Percentiles rank a stretch among this genome's conserved stretches.
Evolutionary conservation across 768 basidiomycete genomes (phyloP).

Genomic region (Phlebiopsis flavidoalba): DNA sequence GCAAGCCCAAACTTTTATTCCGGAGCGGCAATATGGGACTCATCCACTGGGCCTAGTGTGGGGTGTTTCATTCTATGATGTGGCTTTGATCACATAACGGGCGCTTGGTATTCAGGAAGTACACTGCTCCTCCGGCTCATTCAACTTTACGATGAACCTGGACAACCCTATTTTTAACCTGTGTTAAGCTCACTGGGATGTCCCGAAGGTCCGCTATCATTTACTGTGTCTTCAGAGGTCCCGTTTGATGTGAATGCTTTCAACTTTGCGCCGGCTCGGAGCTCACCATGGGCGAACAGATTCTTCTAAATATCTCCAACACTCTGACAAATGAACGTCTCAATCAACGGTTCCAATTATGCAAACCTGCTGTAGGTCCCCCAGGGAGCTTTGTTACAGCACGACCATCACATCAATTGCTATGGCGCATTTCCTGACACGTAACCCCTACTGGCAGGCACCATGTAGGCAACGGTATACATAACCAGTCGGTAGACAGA

Average conservation of each 20-base stretch:
- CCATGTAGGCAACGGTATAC: constrained; percentile 32
- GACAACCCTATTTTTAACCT: constrained; percentile 21
- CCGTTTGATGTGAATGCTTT: constrained; percentile 29
- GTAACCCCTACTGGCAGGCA: constrained; percentile 52
- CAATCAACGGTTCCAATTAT: constrained; percentile 41
- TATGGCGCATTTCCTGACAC: constrained; percentile 45
- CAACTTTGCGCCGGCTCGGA: constrained; percentile 30
- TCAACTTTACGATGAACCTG: constrained; percentile 24
- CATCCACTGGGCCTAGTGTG: constrained; percentile 51
- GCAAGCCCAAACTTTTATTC: constrained; percentile 31
- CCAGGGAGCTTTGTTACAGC: constrained; percentile 42
- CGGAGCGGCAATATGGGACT: constrained; percentile 50
- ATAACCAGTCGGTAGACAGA: neutral
- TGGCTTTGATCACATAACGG: neutral
- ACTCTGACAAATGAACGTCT: constrained; percentile 38
- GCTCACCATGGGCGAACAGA: constrained; percentile 26
- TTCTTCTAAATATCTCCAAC: constrained; percentile 42
- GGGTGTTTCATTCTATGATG: neutral
- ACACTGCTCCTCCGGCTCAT: constrained; percentile 26
- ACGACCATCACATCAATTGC: constrained; percentile 40
- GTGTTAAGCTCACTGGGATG: constrained; percentile 16
- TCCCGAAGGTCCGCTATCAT: constrained; percentile 15
- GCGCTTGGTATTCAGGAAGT: constrained; percentile 35
- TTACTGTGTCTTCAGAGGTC: constrained; percentile 20
- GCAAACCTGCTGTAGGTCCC: constrained; percentile 52